Conservation (phyloP, 345 rosid genomes). For the Populus simonii region DNA sequence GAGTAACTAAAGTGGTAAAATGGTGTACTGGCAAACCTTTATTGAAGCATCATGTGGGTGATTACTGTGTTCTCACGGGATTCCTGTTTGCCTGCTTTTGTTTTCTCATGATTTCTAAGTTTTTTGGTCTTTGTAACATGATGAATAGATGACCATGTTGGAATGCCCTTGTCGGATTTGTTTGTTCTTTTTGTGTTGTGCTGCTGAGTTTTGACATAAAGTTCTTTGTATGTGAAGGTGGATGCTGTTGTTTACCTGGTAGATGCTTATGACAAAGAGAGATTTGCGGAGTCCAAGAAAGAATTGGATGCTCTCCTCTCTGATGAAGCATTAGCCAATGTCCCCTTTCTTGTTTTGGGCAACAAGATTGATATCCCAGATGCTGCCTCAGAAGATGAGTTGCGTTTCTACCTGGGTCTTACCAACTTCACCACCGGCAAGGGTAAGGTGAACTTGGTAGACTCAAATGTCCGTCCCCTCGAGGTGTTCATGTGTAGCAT, state of each 20-base stretch:
- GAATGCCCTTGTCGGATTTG: neutral
- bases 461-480: constrained; percentile 55
- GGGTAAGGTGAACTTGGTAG: constrained; percentile 52
- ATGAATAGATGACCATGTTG: neutral
- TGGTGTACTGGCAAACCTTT: neutral
- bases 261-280: constrained; percentile 67
- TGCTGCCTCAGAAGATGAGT: constrained; percentile 71
- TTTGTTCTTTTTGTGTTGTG: neutral
- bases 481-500: constrained; percentile 80
- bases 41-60: neutral
- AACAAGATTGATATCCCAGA: constrained; percentile 72
- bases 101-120: neutral
- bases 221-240: constrained; percentile 33
- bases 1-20: neutral
- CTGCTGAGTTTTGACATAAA: constrained; percentile 1
- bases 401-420: constrained; percentile 62
- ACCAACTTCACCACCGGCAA: constrained; percentile 72
- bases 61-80: neutral
- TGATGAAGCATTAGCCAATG: constrained; percentile 54
- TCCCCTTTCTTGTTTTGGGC: constrained; percentile 62
- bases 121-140: neutral
- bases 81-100: neutral
- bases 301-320: constrained; percentile 67
- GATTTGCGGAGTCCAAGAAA: constrained; percentile 55
- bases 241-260: constrained; percentile 76